These are phyloP conservation scores for Aspergillus homomorphus DNA, from an alignment of 495 filamentous ascomycete genomes.

Conservation along the genomic window DNA sequence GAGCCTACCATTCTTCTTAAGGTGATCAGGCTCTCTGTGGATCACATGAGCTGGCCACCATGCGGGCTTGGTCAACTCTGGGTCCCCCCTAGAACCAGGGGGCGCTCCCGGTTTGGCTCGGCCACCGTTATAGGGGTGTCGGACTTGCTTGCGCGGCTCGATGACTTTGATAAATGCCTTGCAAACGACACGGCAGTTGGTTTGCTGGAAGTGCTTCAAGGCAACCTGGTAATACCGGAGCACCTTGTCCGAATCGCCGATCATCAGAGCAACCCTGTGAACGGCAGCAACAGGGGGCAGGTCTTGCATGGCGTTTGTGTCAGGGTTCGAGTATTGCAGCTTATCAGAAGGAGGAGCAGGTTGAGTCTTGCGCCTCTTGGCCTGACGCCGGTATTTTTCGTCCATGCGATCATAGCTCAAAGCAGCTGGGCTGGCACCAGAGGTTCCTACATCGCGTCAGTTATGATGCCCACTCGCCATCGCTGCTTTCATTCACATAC, in stretches of 20 bases:
- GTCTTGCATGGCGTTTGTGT: slow-evolving; percentile 28
- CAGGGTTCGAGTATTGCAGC: slow-evolving; percentile 18
- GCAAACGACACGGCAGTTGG: slow-evolving; percentile 52
- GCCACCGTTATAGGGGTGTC: slow-evolving; percentile 74
- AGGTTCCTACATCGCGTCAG: slow-evolving; percentile 11
- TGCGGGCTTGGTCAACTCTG: slow-evolving; percentile 60
- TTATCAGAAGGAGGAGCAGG: slow-evolving; percentile 16
- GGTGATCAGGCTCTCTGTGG: slow-evolving; percentile 85
- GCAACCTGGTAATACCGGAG: slow-evolving; percentile 36
- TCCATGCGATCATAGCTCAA: slow-evolving; percentile 13
- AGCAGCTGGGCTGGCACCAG: slow-evolving; percentile 9
- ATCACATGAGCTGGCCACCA: slow-evolving; percentile 74
- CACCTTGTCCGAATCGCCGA: slow-evolving; percentile 40
- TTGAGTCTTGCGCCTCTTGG: slow-evolving; percentile 34
- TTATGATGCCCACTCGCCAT: not conserved
- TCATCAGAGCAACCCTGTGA: slow-evolving; percentile 37
- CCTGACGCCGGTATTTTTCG: slow-evolving; percentile 29
- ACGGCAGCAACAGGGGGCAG: slow-evolving; percentile 26
- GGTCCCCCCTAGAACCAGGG: slow-evolving; percentile 40
- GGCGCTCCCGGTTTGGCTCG: slow-evolving; percentile 33
- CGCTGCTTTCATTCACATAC: slow-evolving; percentile 18
- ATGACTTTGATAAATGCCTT: slow-evolving; percentile 82
- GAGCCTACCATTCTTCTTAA: slow-evolving; percentile 67
- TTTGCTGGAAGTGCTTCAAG: slow-evolving; percentile 45
- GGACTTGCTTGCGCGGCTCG: slow-evolving; percentile 81